These are phyloP conservation scores for Vigna angularis DNA, from an alignment of 306 rosid species.

Conservation along the genomic window DNA sequence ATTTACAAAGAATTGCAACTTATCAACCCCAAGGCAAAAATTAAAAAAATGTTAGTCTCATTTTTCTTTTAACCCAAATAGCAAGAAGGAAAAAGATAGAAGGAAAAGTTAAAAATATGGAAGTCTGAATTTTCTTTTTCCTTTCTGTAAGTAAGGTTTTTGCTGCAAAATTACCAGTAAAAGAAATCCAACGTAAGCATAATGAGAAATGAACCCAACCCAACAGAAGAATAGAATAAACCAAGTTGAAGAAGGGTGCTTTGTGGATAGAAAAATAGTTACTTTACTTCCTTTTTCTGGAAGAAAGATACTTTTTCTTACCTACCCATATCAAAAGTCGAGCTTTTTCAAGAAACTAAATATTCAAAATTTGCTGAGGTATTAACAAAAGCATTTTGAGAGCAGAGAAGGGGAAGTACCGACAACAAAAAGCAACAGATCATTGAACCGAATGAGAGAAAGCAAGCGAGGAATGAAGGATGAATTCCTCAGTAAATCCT, in stretches of 20 bases:
- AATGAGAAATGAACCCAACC: slow-evolving; percentile 3
- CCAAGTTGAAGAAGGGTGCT: background rate
- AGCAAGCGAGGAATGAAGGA: slow-evolving; percentile 20
- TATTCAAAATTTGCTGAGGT: background rate
- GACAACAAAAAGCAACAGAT: slow-evolving; percentile 26
- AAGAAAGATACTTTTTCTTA: background rate
- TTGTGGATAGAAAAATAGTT: slow-evolving; percentile 1
- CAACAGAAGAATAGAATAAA: slow-evolving; percentile 26
- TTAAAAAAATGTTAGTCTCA: background rate
- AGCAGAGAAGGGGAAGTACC: slow-evolving; percentile 1
- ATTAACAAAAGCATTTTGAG: background rate
- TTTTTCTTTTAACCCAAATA: background rate
- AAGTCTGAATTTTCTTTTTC: background rate
- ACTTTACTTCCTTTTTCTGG: background rate
- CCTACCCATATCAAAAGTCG: slow-evolving; percentile 24
- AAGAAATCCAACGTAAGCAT: background rate
- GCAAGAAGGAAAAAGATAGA: background rate
- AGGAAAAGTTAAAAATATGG: background rate
- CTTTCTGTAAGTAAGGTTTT: background rate
- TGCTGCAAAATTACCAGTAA: background rate
- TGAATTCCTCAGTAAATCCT: slow-evolving; percentile 17
- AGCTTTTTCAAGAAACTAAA: slow-evolving; percentile 18
- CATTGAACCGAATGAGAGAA: background rate
- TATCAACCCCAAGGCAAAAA: background rate
- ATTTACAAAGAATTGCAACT: background rate